Base-by-base conservation (phyloP, 1,284 basidiomycete species). In the Austroboletus novae-zelandiae region DNA sequence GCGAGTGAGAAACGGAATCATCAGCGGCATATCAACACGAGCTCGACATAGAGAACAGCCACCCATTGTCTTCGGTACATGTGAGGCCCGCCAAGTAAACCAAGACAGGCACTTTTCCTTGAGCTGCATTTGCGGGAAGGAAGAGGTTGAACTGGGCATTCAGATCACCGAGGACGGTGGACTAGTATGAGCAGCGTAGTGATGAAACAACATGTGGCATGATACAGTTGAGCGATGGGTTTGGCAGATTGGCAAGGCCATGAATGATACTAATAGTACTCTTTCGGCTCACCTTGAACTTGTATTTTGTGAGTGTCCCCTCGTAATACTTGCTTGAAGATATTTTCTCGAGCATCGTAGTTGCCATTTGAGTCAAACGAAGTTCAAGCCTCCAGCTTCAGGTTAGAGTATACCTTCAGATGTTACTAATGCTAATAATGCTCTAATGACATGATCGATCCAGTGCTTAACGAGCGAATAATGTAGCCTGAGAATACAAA, bases 31-130 rank as follows among this genome's bases (percentile, higher is more conserved):
- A 25, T 17, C 18, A 17, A 42, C 17, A 14, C 14, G n/a, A 17
- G 35, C 13, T 20, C 17, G 52, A 39, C n/a, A 34, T 36, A 9
- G 39, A 44, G 36, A 42, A 20, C 11, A 27, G 60, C 52, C 62
- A 89, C 88, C 86, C 96, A 53, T 92, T 98, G 68, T 98, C 96
- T 69, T 98, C 97, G 14, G 86, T 98, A 72, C 97, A 99, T 1
- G 92, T 94, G 50, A 99, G 70, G 3, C 96, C 96, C 3, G 95
- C 86, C 42, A 99, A 86, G 70, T 94, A 99, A 60, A 91, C 81
- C 9, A 99, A 75, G 3, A 96, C 74, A 0, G 95, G 94, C 1
- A 88, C 89, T 55, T 89, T 85, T 20, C 67, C 62, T 35, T 71
- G 61, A 44, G 72, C 59, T 1, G 86, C 80, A 45, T 79, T 78